Evolutionary conservation across 1,284 basidiomycete species (phyloP).

Genomic region (Tylopilus sp.): DNA sequence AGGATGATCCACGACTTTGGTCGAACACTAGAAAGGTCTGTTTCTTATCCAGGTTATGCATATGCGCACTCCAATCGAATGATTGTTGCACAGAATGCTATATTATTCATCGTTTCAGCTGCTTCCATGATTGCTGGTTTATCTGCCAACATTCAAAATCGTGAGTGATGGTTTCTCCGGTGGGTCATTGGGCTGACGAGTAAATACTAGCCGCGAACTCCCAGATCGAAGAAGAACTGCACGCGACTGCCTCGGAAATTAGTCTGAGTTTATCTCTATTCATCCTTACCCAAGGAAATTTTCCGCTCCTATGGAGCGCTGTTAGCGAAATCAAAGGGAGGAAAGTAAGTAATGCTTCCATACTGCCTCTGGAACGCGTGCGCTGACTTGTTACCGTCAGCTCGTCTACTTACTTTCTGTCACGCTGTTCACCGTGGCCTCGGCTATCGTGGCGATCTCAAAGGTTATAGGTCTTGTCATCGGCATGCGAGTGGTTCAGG

Average conservation of each 20-base stretch:
- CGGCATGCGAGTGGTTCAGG: slow-evolving; percentile 71
- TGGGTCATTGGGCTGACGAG: slow-evolving; percentile 13
- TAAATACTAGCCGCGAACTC: slow-evolving; percentile 57
- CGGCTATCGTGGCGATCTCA: slow-evolving; percentile 63
- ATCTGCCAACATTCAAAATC: slow-evolving; percentile 67
- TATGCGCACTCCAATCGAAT: neutral
- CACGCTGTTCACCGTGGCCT: slow-evolving; percentile 60
- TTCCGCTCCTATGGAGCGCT: slow-evolving; percentile 70
- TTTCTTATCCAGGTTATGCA: neutral
- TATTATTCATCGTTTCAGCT: slow-evolving; percentile 56
- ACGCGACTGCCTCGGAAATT: slow-evolving; percentile 67
- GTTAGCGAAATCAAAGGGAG: slow-evolving; percentile 80
- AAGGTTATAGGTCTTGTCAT: slow-evolving; percentile 68
- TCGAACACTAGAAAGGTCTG: slow-evolving; percentile 62
- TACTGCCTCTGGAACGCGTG: neutral
- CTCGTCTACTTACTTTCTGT: slow-evolving; percentile 67
- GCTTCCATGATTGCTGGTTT: slow-evolving; percentile 74
- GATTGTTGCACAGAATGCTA: slow-evolving; percentile 42
- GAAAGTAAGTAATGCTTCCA: slow-evolving; percentile 46
- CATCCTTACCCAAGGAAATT: slow-evolving; percentile 70
- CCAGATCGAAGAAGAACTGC: slow-evolving; percentile 65
- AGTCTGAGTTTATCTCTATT: slow-evolving; percentile 76
- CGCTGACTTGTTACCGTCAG: slow-evolving; percentile 34
- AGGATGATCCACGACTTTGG: slow-evolving; percentile 81
- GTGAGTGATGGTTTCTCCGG: slow-evolving; percentile 38